Conservation (phyloP, 805 yeast genomes). For the Zygoascus bituminiphila region DNA sequence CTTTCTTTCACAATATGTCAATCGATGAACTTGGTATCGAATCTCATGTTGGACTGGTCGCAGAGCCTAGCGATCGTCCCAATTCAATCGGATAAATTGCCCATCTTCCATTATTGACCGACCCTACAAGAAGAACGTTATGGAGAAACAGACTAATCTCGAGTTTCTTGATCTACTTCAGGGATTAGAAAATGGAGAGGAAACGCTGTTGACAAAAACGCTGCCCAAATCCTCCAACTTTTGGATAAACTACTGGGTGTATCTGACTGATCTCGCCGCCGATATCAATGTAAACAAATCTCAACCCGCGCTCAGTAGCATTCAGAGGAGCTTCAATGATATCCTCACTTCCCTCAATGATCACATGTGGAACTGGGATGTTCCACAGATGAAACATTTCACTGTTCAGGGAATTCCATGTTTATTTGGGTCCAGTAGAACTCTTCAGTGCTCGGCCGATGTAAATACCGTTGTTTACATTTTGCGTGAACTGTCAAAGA, state of each 20-base stretch:
- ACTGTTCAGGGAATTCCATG: constrained; percentile 11
- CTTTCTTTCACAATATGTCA: no score
- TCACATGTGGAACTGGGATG: constrained; percentile 3
- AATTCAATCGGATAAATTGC: no score
- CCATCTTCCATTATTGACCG: no score
- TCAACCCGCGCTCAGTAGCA: not conserved
- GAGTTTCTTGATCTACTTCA: not conserved
- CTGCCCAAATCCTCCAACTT: not conserved
- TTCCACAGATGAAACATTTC: not conserved
- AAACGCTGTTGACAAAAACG: not conserved
- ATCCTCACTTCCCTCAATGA: not conserved
- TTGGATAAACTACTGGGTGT: not conserved
- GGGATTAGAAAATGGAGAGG: not conserved
- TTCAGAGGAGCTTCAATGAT: not conserved
- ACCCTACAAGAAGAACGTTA: no score
- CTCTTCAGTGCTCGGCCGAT: constrained; percentile 27
- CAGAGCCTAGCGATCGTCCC: no score
- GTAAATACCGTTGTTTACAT: constrained; percentile 26
- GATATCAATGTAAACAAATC: not conserved
- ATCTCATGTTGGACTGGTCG: no score
- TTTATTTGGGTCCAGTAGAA: constrained; percentile 21
- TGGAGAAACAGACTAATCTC: no score
- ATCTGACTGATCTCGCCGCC: not conserved
- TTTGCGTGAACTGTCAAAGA: constrained; percentile 16
- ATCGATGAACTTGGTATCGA: no score